Evolutionary conservation across 1,284 basidiomycete species (phyloP), one percentile per base, ranked within the genome.

Genomic region (Coniferiporia weirii): DNA sequence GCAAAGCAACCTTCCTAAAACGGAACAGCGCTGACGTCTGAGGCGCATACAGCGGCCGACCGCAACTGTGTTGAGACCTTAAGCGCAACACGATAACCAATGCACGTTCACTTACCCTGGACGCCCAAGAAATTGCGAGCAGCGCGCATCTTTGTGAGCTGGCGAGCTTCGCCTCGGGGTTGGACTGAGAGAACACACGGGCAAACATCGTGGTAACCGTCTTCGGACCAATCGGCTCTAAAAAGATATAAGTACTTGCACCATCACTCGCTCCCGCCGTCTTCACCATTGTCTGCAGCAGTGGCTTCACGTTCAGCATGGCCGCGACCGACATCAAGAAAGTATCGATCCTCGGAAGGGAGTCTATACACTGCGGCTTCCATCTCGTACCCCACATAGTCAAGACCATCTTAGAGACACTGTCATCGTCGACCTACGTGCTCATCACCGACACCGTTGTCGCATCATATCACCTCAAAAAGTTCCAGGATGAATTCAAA

Each of bases 381-480:
- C 91, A 94, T 71, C 83, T 98, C 61, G 79, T 90, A 59, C 83
- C 89, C 3, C 91, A 97, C 80, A 91, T 95, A 74, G 89, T 87
- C 64, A 68, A 79, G 53, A 97, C 92, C 13, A 84, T 97, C 64
- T 75, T 92, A 61, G 71, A 79, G 0, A 83, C 82, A 4, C 81
- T 97, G 36, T 81, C 88, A 0, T 90, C 95, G 0, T 93, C 94
- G 8, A 86, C 91, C 59, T 99, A 98, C 75, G 90, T 95, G 67
- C 81, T 99, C 65, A 76, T 99, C 73, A 98, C 95, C 46, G 96
- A 99, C 75, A 87, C 89, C 40, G 86, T 95, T 73, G 84, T 99
- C 68, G 91, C 91, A 0, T 79, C 78, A 1, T 81, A 93, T 64
- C 89, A 95, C 73, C 83, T 96, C 48, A 65, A 76, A 3, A 73